A percentile compares a stretch with the other conserved stretches of the same genome.
Evolutionary conservation across 1,139 yeast genomes (phyloP).

Genomic region (Scheffersomyces stambukii): DNA sequence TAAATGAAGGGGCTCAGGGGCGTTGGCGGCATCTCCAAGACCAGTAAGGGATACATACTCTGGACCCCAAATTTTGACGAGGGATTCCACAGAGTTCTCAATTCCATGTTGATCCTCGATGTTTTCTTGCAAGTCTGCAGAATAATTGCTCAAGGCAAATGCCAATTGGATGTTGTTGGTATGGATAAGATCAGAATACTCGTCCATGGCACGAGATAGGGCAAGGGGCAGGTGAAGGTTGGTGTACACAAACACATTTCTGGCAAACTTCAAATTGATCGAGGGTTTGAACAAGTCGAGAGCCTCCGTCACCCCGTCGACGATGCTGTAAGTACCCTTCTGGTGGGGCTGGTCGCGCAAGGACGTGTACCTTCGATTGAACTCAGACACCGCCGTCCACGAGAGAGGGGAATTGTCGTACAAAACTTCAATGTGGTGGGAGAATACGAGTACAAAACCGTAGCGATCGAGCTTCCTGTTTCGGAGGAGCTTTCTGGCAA

Average conservation of each 20-base stretch:
- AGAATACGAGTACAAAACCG: constrained; percentile 8
- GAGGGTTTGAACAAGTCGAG: constrained; percentile 22
- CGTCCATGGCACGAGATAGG: not conserved
- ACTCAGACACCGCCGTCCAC: constrained; percentile 11
- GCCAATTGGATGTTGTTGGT: too few species aligned
- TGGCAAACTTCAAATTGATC: constrained; percentile 20
- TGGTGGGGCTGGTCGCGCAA: constrained; percentile 6
- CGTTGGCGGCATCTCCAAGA: too few species aligned
- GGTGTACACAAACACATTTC: constrained; percentile 47
- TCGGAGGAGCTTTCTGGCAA: constrained; percentile 9
- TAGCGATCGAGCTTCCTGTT: constrained; percentile 11
- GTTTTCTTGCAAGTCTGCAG: too few species aligned
- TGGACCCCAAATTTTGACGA: too few species aligned
- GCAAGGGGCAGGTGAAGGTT: too few species aligned
- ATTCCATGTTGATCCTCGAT: too few species aligned
- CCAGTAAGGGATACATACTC: too few species aligned
- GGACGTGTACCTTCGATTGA: constrained; percentile 7
- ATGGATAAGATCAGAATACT: not conserved
- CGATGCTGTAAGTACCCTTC: constrained; percentile 9
- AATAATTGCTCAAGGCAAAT: too few species aligned
- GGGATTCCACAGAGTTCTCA: too few species aligned
- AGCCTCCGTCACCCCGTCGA: constrained; percentile 27
- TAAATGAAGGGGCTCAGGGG: too few species aligned
- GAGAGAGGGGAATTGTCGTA: constrained; percentile 12
- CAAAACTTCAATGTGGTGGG: constrained; percentile 16